Evolutionary conservation across 306 rosid species (phyloP), one percentile per base, ranked within the genome.

Genomic region (Dryas octopetala): DNA sequence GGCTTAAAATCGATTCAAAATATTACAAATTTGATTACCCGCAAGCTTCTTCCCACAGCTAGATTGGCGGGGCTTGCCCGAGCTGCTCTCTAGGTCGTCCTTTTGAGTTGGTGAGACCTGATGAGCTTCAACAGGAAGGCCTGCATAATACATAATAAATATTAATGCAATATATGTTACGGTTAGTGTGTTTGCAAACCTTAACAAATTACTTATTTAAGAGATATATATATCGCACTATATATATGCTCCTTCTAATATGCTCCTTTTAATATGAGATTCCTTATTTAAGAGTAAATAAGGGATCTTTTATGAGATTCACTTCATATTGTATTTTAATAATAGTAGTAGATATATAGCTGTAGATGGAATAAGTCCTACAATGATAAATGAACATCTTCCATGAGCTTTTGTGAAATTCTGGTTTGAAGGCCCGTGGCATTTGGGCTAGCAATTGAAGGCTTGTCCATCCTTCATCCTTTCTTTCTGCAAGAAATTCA

Each of bases 391-490:
- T 6, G 64, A 28, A 28, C 32, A 28, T 17, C 41, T 17, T 60
- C 64, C 41, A 17, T 52, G 28, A 52, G 4, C 38, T 47, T 52
- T 38, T n/a, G 43, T 53, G 15, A 28, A 1, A 69, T 17, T 75
- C 75, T 19, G 70, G 62, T n/a, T 3, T 26, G 48, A 69, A 77
- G 44, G 70, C 76, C 40, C 10, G 40, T 0, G 81, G 81, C 81
- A 77, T 77, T 19, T 70, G 70, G 28, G 81, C 76, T 14, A 77
- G 61, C 49, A 77, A 14, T n/a, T 77, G 61, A 15, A 76, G 74
- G 69, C 62, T 53, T 6, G 80, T 28, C 53, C 26, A 4, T 0
- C 38, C 51, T 0, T n/a, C 4, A 58, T 68, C 43, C 52, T n/a
- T 48, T 38, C 58, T 8, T 14, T 69, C 51, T 55, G 58, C 49